These are phyloP conservation scores for Bacidia rubella DNA, from an alignment of 495 filamentous ascomycete species.

Conservation along the genomic window DNA sequence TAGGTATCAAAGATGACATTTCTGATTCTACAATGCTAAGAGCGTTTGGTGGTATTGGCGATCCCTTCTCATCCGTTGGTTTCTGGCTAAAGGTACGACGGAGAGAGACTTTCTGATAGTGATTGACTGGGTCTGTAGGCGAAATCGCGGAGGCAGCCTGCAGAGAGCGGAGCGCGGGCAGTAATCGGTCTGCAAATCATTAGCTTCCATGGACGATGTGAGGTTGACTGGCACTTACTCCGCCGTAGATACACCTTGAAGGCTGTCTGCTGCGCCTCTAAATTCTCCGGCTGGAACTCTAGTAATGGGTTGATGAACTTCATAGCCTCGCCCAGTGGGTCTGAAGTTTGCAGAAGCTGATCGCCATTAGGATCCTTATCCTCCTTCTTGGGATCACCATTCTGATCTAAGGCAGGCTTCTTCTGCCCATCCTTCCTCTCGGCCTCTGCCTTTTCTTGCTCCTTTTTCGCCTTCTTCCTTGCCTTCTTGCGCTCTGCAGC, in stretches of 20 bases:
- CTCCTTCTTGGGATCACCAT: constrained; percentile 55
- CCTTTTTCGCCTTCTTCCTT: constrained; percentile 87
- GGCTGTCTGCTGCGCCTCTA: constrained; percentile 69
- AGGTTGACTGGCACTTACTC: constrained; percentile 37
- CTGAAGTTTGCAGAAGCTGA: constrained; percentile 61
- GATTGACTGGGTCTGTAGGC: constrained; percentile 56
- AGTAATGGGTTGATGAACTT: constrained; percentile 75
- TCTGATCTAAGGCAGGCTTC: constrained; percentile 31
- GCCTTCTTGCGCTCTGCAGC: constrained; percentile 79
- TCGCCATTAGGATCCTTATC: constrained; percentile 77
- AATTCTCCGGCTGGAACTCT: constrained; percentile 65
- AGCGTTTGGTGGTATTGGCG: constrained; percentile 42
- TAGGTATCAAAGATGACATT: constrained; percentile 46
- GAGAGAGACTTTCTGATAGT: constrained; percentile 62
- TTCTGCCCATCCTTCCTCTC: constrained; percentile 58
- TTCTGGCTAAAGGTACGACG: constrained; percentile 45
- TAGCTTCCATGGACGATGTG: neutral
- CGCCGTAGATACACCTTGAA: constrained; percentile 80
- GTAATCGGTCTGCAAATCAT: constrained; percentile 53
- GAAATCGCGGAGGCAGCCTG: constrained; percentile 57
- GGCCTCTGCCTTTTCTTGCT: constrained; percentile 68
- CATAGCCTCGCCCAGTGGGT: constrained; percentile 72
- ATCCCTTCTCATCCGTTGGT: constrained; percentile 18
- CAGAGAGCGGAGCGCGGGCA: constrained; percentile 76
- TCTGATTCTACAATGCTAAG: constrained; percentile 51